Evolutionary conservation across 257 asterid genomes (phyloP).

Genomic region (Forsythia viridissima): DNA sequence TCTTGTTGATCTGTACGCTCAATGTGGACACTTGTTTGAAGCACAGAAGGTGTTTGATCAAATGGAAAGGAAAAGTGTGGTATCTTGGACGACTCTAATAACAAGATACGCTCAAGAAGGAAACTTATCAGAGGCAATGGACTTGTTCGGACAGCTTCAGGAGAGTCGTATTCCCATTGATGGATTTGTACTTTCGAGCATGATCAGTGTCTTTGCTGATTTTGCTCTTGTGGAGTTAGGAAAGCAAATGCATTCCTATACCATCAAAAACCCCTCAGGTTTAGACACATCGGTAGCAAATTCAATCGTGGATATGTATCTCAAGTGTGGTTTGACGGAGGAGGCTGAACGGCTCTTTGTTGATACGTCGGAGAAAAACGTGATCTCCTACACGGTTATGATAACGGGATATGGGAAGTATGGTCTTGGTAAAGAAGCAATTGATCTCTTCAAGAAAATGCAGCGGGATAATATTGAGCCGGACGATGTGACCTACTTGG

Average conservation of each 20-base stretch:
- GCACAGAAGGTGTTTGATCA: conserved; percentile 46
- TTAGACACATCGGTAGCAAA: conserved; percentile 47
- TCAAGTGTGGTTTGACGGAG: conserved; percentile 57
- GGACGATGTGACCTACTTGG: conserved; percentile 58
- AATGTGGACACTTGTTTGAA: conserved; percentile 39
- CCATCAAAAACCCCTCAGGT: conserved; percentile 42
- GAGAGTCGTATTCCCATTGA: conserved; percentile 35
- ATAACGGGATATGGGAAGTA: conserved; percentile 58
- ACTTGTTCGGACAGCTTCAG: conserved; percentile 54
- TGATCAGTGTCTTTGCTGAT: conserved; percentile 56
- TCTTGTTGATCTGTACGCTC: conserved; percentile 58
- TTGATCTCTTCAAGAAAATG: conserved; percentile 53
- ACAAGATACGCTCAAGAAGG: conserved; percentile 54
- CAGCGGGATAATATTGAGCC: conserved; percentile 42
- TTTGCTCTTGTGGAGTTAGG: conserved; percentile 52
- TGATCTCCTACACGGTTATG: conserved; percentile 58
- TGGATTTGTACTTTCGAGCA: conserved; percentile 55
- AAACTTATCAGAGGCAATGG: conserved; percentile 38
- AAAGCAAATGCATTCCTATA: conserved; percentile 57
- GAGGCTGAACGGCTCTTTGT: conserved; percentile 49
- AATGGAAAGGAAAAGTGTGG: conserved; percentile 38
- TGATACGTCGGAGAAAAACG: conserved; percentile 43
- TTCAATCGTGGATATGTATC: conserved; percentile 61
- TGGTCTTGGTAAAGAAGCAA: conserved; percentile 59
- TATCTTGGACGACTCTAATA: conserved; percentile 57